A percentile compares a stretch with the other conserved stretches of the same genome.
phyloP scores from a whole-genome alignment of 306 rosid species.

The Medicago truncatula region MtrunA17r5.0-ANR NC_053049.1:291001-291500 shows the following conservation, averaged over 20 bases:
- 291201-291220: neutral
- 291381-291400: neutral
- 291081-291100: too few species aligned
- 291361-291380: neutral
- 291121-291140: too few species aligned
- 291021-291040: too few species aligned
- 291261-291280: neutral
- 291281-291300: neutral
- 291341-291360: conserved; percentile 45
- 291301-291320: conserved; percentile 45
- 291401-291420: conserved; percentile 9
- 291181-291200: conserved; percentile 14
- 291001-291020: too few species aligned
- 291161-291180: neutral
- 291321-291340: conserved; percentile 49
- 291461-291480: conserved; percentile 38
- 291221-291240: neutral
- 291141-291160: too few species aligned
- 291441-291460: conserved; percentile 26
- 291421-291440: neutral
- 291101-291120: too few species aligned
- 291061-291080: too few species aligned
- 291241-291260: conserved; percentile 38
- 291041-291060: too few species aligned
- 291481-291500: conserved; percentile 57